Base-by-base conservation (phyloP, 73 alveolate genomes). In the Blepharisma stoltei region DNA sequence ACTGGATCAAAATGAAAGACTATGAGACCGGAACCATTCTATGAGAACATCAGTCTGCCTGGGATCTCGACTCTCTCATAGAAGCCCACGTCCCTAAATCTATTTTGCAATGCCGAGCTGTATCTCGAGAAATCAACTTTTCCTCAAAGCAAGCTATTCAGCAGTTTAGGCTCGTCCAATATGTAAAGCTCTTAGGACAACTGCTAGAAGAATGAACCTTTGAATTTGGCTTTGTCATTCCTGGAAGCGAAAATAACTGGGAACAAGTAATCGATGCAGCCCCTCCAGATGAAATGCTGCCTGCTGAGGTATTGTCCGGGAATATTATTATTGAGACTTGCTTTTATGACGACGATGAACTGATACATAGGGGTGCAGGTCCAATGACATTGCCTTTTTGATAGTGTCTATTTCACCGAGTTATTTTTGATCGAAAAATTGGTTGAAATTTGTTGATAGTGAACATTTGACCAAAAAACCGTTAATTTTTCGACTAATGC, bases 201-300 rank as follows among this genome's bases (percentile, higher is more conserved):
- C 18, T 52, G 5, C 3, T 52, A n/a, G 67, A 52, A 52, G 18
- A 52, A 52, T 52, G 67, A 52, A 20, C 2, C 18, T 52, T 52
- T 52, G 23, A 52, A 20, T 52, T 52, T 52, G 67, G 67, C 18
- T 52, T 52, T 52, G 67, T 52, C 67, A 52, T 52, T 4, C 67
- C 18, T 0, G 23, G 23, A n/a, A n/a, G 32, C 32, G 23, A 14
- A n/a, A 52, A 52, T 20, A 1, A 3, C 23, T 52, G 67, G 23
- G 23, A 20, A 2, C 23, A 52, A 52, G 23, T 20, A n/a, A 52
- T 52, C 3, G 18, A n/a, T n/a, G 67, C 67, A 52, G 67, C 67
- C 23, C 32, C 2, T n/a, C 23, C 18, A 52, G 67, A 52, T 1
- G 67, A 52, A n/a, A 52, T 52, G 67, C 67, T 52, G 23, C 67